These are phyloP conservation scores for Aspergillus proliferans DNA, from an alignment of 2,329 filamentous ascomycete species.

Conservation along the genomic window DNA sequence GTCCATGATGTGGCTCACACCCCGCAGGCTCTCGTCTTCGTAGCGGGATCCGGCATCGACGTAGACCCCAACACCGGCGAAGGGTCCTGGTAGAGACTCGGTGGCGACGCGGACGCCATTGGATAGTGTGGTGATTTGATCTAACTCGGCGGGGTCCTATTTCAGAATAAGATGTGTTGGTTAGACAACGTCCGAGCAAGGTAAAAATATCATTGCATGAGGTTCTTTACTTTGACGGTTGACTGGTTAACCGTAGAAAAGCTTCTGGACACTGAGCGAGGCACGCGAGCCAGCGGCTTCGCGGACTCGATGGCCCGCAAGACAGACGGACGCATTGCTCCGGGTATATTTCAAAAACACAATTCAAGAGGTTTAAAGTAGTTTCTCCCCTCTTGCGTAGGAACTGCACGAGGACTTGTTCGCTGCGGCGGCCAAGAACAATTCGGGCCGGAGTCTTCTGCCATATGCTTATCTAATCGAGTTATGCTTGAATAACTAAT, in stretches of 20 bases:
- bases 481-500: background rate
- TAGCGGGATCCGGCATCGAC: constrained; percentile 92
- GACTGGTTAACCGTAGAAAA: constrained; percentile 31
- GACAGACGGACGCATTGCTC: constrained; percentile 36
- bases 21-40: constrained; percentile 76
- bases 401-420: constrained; percentile 7
- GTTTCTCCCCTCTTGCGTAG: background rate
- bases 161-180: background rate
- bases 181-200: background rate
- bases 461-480: constrained; percentile 27
- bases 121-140: constrained; percentile 77
- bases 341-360: constrained; percentile 1
- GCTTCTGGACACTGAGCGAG: constrained; percentile 29
- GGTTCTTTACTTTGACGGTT: constrained; percentile 25
- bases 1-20: constrained; percentile 94
- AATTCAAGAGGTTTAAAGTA: background rate
- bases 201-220: background rate
- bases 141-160: constrained; percentile 78
- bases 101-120: constrained; percentile 95
- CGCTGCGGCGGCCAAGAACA: constrained; percentile 9
- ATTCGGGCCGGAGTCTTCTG: constrained; percentile 16
- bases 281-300: constrained; percentile 28
- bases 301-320: constrained; percentile 35
- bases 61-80: constrained; percentile 92
- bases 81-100: constrained; percentile 87